Percentiles rank a stretch among this genome's conserved stretches.
These are phyloP conservation scores for Cercophora scortea DNA, from an alignment of 495 filamentous ascomycete genomes.

Conservation along the genomic window DNA sequence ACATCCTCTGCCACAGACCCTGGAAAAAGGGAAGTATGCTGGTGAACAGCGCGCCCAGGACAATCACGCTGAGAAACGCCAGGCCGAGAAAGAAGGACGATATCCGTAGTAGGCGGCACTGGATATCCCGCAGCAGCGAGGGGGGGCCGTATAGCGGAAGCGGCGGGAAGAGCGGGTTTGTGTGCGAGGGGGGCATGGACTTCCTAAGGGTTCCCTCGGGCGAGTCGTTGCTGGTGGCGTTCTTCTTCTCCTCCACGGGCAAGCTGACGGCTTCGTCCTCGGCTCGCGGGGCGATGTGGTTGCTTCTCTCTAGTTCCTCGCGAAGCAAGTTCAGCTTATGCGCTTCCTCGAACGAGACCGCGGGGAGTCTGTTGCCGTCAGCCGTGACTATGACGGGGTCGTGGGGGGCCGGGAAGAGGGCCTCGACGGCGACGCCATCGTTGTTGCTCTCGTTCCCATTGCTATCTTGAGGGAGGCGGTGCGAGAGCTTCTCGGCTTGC, in stretches of 20 bases:
- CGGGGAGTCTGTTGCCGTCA: slow-evolving; percentile 55
- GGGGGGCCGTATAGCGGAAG: slow-evolving; percentile 78
- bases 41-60: slow-evolving; percentile 61
- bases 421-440: slow-evolving; percentile 49
- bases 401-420: slow-evolving; percentile 58
- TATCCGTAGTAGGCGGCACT: slow-evolving; percentile 52
- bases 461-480: slow-evolving; percentile 21
- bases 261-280: background rate
- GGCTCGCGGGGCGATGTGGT: slow-evolving; percentile 6
- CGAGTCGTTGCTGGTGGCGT: slow-evolving; percentile 3
- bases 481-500: slow-evolving; percentile 56
- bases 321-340: slow-evolving; percentile 56
- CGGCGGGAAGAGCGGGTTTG: slow-evolving; percentile 82
- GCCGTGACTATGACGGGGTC: slow-evolving; percentile 64
- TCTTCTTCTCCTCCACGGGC: slow-evolving; percentile 1
- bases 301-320: slow-evolving; percentile 36
- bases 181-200: slow-evolving; percentile 53
- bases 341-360: slow-evolving; percentile 58
- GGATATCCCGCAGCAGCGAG: slow-evolving; percentile 51
- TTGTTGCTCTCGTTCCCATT: slow-evolving; percentile 18
- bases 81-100: slow-evolving; percentile 70
- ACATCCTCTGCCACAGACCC: slow-evolving; percentile 39
- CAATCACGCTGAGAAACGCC: slow-evolving; percentile 65
- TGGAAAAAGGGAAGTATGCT: slow-evolving; percentile 45
- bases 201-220: slow-evolving; percentile 28